phyloP scores from a whole-genome alignment of 306 rosid species.

The Malus domestica region DNA sequence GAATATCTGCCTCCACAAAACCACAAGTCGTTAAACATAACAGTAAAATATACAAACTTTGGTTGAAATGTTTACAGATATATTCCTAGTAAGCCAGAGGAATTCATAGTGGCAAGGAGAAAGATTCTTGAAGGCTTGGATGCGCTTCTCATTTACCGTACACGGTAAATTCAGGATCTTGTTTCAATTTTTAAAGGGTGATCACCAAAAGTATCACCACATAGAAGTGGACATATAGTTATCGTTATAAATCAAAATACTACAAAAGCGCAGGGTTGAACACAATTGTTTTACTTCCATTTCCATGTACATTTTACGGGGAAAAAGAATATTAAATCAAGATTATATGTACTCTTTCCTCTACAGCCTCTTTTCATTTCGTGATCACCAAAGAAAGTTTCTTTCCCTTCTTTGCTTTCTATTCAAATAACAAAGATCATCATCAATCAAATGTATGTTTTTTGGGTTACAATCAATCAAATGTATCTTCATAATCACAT shows the following conservation, averaged over 20 bases:
- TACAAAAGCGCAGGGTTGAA: background rate
- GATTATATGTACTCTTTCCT: background rate
- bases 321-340: background rate
- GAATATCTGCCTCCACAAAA: slow-evolving; percentile 40
- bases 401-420: background rate
- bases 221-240: background rate
- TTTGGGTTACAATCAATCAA: background rate
- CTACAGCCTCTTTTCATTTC: background rate
- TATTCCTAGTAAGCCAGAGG: background rate
- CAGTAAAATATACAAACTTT: background rate
- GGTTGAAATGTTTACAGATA: background rate
- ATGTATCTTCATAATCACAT: too few species aligned
- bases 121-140: background rate
- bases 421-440: background rate
- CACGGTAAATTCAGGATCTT: background rate
- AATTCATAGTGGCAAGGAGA: background rate
- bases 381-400: background rate
- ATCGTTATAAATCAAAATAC: background rate
- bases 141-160: background rate
- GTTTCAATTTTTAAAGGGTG: background rate
- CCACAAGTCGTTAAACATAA: background rate
- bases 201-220: background rate
- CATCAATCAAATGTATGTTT: background rate
- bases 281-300: background rate
- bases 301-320: background rate